Evolutionary conservation across 2,329 filamentous ascomycete genomes (phyloP).

Genomic region (Fusarium bactridioides): DNA sequence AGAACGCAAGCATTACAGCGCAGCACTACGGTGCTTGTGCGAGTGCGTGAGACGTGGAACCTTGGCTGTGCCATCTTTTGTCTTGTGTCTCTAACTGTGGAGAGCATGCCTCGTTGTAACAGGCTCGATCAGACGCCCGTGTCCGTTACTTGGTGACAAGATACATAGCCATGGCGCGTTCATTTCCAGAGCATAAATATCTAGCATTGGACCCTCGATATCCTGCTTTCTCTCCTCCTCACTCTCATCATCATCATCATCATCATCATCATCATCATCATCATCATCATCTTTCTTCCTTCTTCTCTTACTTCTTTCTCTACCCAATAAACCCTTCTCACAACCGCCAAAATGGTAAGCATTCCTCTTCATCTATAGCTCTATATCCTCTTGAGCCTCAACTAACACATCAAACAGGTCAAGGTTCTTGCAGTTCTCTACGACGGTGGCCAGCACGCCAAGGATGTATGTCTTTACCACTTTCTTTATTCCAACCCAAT

Average conservation of each 20-base stretch:
- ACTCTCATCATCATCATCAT: conserved; percentile 33
- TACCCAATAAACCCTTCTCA: conserved; percentile 21
- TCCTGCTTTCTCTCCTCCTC: conserved; percentile 15
- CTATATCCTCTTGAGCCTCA: conserved; percentile 12
- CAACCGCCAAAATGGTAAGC: conserved; percentile 44
- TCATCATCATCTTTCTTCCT: conserved; percentile 24
- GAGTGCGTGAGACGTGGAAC: conserved; percentile 32
- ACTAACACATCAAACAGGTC: conserved; percentile 65
- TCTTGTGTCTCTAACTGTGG: not conserved
- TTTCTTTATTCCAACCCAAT: not conserved
- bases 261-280: conserved; percentile 22
- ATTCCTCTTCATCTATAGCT: not conserved
- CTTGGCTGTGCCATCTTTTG: conserved; percentile 21
- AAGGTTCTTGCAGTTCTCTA: conserved; percentile 96
- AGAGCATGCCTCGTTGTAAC: conserved; percentile 14
- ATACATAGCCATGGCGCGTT: conserved; percentile 21
- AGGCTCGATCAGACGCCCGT: conserved; percentile 20
- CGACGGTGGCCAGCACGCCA: conserved; percentile 88
- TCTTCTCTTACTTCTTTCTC: conserved; percentile 24
- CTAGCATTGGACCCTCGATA: conserved; percentile 28
- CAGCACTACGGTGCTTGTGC: not conserved
- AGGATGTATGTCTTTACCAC: conserved; percentile 67
- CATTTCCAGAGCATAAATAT: conserved; percentile 40
- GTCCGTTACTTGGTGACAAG: conserved; percentile 18
- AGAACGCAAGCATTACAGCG: conserved; percentile 8